Evolutionary conservation across 805 yeast genomes (phyloP).

Genomic region (Lachancea mirantina): DNA sequence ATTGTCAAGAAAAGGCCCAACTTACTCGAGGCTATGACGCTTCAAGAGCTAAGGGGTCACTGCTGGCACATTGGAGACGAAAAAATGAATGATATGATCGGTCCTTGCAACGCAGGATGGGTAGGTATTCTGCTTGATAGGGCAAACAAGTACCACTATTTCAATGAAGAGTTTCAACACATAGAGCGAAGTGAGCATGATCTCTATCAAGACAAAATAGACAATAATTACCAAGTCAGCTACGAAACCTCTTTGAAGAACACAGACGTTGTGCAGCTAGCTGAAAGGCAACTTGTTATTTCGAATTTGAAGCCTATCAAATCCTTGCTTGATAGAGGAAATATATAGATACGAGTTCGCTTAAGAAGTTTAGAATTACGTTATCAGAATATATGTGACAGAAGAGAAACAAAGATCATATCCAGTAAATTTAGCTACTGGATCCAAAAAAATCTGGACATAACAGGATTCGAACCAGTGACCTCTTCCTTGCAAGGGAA

Average conservation of each 20-base stretch:
- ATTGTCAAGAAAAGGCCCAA: constrained; percentile 19
- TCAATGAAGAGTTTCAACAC: constrained; percentile 9
- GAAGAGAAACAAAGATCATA: too few species aligned
- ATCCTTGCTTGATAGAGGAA: too few species aligned
- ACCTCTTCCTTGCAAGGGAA: constrained; percentile 72
- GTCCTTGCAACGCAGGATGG: constrained; percentile 52
- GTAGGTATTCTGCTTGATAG: constrained; percentile 52
- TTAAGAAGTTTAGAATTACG: too few species aligned
- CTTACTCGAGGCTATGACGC: constrained; percentile 7
- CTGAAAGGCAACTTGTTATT: constrained; percentile 16
- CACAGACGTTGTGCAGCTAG: constrained; percentile 16
- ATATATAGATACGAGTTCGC: too few species aligned
- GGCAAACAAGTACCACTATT: constrained; percentile 24
- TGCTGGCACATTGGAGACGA: constrained; percentile 70
- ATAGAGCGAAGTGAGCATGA: constrained; percentile 13
- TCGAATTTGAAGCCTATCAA: constrained; percentile 20
- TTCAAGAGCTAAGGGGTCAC: constrained; percentile 17
- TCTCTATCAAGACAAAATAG: constrained; percentile 25
- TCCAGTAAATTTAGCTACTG: too few species aligned
- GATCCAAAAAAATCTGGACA: constrained; percentile 41
- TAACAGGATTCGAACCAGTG: constrained; percentile 72
- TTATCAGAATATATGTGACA: too few species aligned
- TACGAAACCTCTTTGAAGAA: constrained; percentile 16
- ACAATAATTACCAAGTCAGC: constrained; percentile 16
- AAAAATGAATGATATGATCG: constrained; percentile 45